Evolutionary conservation across 1,284 basidiomycete species (phyloP), one percentile per base, ranked within the genome.

Genomic region (Moniliella sp.): DNA sequence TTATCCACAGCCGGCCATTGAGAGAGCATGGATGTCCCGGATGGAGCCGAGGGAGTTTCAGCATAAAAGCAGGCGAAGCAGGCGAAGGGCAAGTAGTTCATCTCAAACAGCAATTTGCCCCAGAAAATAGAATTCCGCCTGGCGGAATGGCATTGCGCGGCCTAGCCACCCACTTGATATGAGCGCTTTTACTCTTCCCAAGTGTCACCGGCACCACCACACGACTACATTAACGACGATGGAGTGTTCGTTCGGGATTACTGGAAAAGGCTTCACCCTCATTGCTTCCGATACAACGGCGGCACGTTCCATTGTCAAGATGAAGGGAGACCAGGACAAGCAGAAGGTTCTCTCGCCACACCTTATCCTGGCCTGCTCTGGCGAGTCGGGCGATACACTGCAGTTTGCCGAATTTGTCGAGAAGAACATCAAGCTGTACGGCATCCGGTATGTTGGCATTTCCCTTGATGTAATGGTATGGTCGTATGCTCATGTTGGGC

Each of bases 251-350:
- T 67, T 68, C 41, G 67, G 65, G 30, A 63, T 68, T 42, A 61
- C 58, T 10, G 58, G 57, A 33, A 55, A 55, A 38, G 56, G 56
- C 18, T 57, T 46, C 31, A 48, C 49, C 18, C 41, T 55, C 42
- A 46, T 58, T 46, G 84, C 84, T 3, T 76, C 83, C 15, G 88
- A 97, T 64, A 84, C 76, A 15, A 82, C 75, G 18, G 75, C 83
- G 4, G 76, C 74, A 4, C 72, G 79, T 38, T 88, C 81, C 14
- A 84, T 97, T 62, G 75, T 94, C 55, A 88, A 86, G 65, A 91
- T 94, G 82, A 93, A 97, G 68, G 64, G 71, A 18, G 82, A 93
- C 64, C 79, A 84, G 66, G 88, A 97, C 70, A 94, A 97, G 68
- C 84, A 88, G 66, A 86, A 84, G 65, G 69, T 72, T 18, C 69